These are phyloP conservation scores for Madurella mycetomatis DNA, from an alignment of 2,329 filamentous ascomycete species.

Conservation along the genomic window DNA sequence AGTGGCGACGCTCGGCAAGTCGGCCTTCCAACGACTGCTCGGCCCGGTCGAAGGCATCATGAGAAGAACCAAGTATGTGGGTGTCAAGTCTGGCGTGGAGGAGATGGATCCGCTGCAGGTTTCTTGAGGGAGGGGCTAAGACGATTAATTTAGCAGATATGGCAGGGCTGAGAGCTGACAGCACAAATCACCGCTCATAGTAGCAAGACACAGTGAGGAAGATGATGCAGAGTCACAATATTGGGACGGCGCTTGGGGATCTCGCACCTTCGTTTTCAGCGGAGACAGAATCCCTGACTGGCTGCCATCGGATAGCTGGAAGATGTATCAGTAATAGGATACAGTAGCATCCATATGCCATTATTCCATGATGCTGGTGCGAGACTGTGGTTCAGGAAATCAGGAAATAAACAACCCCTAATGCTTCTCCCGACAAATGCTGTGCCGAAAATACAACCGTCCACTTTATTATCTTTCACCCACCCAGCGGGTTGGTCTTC, in stretches of 20 bases:
- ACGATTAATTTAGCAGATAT: neutral
- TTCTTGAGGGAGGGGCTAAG: conserved; percentile 17
- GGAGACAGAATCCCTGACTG: conserved; percentile 6
- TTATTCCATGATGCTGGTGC: neutral
- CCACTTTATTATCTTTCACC: neutral
- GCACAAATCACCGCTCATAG: neutral
- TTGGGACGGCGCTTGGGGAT: conserved; percentile 15
- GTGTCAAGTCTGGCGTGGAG: conserved; percentile 58
- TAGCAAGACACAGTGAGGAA: neutral
- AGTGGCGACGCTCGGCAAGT: conserved; percentile 86
- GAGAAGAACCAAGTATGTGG: conserved; percentile 67
- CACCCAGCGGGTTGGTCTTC: neutral
- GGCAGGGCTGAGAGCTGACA: neutral
- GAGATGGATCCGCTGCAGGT: conserved; percentile 62
- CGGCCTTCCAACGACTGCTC: conserved; percentile 87
- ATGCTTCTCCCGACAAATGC: neutral
- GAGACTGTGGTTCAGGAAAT: neutral
- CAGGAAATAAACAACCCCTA: too few relatives aligned
- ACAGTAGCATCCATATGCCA: conserved; percentile 10
- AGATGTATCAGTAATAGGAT: conserved; percentile 13
- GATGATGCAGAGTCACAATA: neutral
- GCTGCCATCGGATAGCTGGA: conserved; percentile 11
- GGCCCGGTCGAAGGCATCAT: conserved; percentile 94
- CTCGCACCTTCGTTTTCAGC: conserved; percentile 9
- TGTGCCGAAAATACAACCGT: neutral